phyloP scores from a whole-genome alignment of 202 grass and related monocot species.

The Carex sylvatica region DNA sequence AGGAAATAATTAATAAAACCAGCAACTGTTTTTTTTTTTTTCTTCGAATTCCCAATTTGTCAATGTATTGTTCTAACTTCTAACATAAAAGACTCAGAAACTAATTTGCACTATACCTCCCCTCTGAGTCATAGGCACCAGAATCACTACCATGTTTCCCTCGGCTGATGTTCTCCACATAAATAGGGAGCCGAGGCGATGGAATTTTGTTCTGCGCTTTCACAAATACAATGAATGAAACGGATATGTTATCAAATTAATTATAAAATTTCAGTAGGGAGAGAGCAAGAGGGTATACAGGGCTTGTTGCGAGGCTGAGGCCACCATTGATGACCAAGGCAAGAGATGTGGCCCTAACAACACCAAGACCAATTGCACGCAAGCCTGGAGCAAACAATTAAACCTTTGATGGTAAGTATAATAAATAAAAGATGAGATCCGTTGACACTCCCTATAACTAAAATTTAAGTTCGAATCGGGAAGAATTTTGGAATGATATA shows the following conservation, averaged over 20 bases:
- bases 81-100: background rate
- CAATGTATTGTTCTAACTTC: background rate
- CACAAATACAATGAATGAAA: background rate
- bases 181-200: constrained; percentile 36
- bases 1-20: too few relatives aligned
- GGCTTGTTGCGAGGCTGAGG: constrained; percentile 42
- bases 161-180: constrained; percentile 44
- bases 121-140: constrained; percentile 42
- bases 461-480: too few relatives aligned
- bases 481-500: too few relatives aligned
- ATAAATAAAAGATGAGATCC: too few relatives aligned
- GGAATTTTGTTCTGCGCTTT: constrained; percentile 17
- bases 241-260: background rate
- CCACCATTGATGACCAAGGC: constrained; percentile 36
- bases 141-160: constrained; percentile 67
- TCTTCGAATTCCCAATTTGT: too few relatives aligned
- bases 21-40: too few relatives aligned
- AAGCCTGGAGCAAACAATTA: constrained; percentile 18
- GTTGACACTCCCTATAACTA: too few relatives aligned
- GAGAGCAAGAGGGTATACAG: constrained; percentile 23
- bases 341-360: constrained; percentile 8
- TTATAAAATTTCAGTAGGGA: background rate
- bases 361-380: constrained; percentile 46
- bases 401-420: background rate
- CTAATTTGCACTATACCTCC: constrained; percentile 35